Evolutionary conservation across 768 basidiomycete genomes (phyloP), one percentile per base, ranked within the genome.

Genomic region (Candolleomyces efflorescens): DNA sequence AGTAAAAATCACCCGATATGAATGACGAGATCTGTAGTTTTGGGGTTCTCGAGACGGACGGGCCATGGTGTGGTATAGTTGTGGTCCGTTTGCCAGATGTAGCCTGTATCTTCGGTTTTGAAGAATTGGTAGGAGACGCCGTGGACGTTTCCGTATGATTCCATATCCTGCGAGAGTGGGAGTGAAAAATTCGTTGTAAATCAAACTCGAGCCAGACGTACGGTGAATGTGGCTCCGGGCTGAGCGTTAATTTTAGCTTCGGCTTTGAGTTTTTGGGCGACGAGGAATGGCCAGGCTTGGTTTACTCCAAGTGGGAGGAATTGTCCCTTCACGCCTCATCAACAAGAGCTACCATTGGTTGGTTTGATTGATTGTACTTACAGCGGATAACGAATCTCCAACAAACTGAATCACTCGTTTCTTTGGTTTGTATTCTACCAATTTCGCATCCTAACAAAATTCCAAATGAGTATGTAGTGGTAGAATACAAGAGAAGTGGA

Each of bases 21-120:
- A n/a, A 83, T 78, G 2, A 84, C 76, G 54, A 84, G 64, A 58
- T 83, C 81, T 2, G 81, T 82, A 5, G 81, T 67, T 0, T 70
- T 58, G 9, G 81, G 80, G 3, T 65, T 62, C 59, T 86, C 82
- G 3, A 73, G 69, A 3, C 65, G 58, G 62, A 86, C 84, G 60
- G 84, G 63, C 82, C 82, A 85, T 3, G 80, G 77, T 1, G 83
- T 84, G 3, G 82, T 84, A 67, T 72, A 84, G 65, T 84, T 84
- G 68, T 85, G 83, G 62, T 83, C 79, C 15, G 72, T 69, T 0
- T 77, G 80, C 63, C 78, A 79, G 63, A 73, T 80, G 60, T 73
- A 84, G 0, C 81, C 81, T 2, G 78, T 81, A 60, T 85, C 81
- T 65, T 84, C 82, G 1, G 82, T 83, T 81, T 65, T 68, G 72